Base-by-base conservation (phyloP, 2,329 filamentous ascomycete genomes). In the Ambrosiella xylebori region DNA sequence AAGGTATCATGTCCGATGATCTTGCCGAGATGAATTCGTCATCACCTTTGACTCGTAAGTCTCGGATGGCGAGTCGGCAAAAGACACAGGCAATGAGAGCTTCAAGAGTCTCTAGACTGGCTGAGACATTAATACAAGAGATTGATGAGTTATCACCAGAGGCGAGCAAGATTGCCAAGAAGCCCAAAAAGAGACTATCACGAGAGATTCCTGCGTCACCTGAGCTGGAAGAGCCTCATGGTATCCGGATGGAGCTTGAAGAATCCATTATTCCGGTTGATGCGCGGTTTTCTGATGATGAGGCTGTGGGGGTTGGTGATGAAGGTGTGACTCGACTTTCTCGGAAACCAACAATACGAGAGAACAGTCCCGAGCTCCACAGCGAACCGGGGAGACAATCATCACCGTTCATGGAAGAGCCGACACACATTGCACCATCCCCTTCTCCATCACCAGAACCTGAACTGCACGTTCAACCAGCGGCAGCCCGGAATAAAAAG, bases 21-120 rank as follows among this genome's bases (percentile, higher is more conserved):
- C 64, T 68, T 68, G 11, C 44, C 6, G 54, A 53, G 1, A 57
- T 59, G 50, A 52, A 55, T 7, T 47, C 55, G n/a, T 61, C 60
- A 37, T 78, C 76, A 0, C 76, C 76, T 0, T 62, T 76, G 44
- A 69, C 66, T 35, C 66, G 69, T 38, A 77, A 73, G 64, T 68
- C 66, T 35, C 70, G 57, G 3, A 49, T 60, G 54, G 50, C 17
- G 7, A 57, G 58, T 19, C 39, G 54, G 27, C 39, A 60, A 15
- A 47, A 35, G n/a, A 60, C 58, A 9, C 38, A 54, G 15, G 13
- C 51, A 11, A 17, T 49, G 1, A 41, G 55, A n/a, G 50, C 55
- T 6, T 54, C 49, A 9, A 52, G 58, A 38, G 41, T 57, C n/a
- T 60, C 58, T n/a, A 50, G 52, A 13, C 40, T 57, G 38, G 50